These are phyloP conservation scores for Rhizopogon vinicolor DNA, from an alignment of 768 basidiomycete genomes.

Conservation along the genomic window DNA sequence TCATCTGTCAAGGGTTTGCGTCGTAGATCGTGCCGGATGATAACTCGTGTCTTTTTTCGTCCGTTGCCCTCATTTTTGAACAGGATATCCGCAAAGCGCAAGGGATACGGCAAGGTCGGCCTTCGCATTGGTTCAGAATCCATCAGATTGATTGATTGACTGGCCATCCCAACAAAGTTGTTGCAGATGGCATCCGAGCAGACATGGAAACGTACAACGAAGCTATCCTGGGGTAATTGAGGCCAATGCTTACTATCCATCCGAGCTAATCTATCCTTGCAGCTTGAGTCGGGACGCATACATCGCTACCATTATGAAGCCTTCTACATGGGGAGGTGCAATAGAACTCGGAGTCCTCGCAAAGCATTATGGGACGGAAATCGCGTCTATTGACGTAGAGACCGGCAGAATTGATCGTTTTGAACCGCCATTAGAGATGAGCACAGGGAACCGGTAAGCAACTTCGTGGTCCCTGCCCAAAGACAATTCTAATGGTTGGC, in stretches of 20 bases:
- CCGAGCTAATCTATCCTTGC: background rate
- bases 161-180: constrained; percentile 44
- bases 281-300: constrained; percentile 66
- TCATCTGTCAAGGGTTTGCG: background rate
- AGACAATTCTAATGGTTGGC: background rate
- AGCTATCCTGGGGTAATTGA: constrained; percentile 75
- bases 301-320: constrained; percentile 73
- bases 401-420: constrained; percentile 88
- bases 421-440: constrained; percentile 43
- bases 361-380: constrained; percentile 77
- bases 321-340: constrained; percentile 90
- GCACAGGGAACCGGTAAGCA: constrained; percentile 27
- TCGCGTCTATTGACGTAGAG: constrained; percentile 88
- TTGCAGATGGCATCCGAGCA: constrained; percentile 73
- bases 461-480: background rate
- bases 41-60: constrained; percentile 92
- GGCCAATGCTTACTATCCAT: background rate
- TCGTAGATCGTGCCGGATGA: constrained; percentile 88
- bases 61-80: constrained; percentile 80
- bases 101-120: constrained; percentile 68
- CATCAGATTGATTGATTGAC: background rate
- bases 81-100: constrained; percentile 72
- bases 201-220: constrained; percentile 76
- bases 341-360: constrained; percentile 90
- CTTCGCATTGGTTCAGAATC: background rate